Conservation (phyloP, 2,329 filamentous ascomycete species). For the Diaporthe batatas region DNA sequence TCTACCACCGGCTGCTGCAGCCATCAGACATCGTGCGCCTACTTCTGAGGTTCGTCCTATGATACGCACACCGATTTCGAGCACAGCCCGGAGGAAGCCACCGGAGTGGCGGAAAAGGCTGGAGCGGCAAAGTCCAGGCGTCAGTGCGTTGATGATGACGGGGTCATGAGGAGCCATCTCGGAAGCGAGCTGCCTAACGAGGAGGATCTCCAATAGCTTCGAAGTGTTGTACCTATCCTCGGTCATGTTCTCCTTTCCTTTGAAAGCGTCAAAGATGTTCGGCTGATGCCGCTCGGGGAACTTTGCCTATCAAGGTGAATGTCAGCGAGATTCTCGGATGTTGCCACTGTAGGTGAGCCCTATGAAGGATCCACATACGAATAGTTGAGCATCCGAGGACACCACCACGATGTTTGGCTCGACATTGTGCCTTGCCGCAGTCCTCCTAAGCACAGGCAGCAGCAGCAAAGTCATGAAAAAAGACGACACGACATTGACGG, state of each 20-base stretch:
- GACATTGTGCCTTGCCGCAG: constrained; percentile 51
- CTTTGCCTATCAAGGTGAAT: constrained; percentile 46
- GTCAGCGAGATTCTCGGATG: background rate
- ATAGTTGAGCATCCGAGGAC: constrained; percentile 54
- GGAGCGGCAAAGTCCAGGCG: constrained; percentile 58
- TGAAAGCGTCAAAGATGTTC: constrained; percentile 53
- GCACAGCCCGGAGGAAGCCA: constrained; percentile 1
- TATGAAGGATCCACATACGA: constrained; percentile 44
- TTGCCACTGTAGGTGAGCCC: background rate
- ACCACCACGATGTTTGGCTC: constrained; percentile 56
- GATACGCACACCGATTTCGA: constrained; percentile 34
- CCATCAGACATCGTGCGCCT: constrained; percentile 56
- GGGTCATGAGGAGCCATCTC: constrained; percentile 48
- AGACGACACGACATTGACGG: constrained; percentile 62
- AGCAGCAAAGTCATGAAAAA: constrained; percentile 59
- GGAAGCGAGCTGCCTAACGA: constrained; percentile 52
- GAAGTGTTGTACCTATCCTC: constrained; percentile 53
- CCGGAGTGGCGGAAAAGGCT: constrained; percentile 51
- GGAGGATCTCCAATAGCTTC: constrained; percentile 53
- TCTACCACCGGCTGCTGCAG: constrained; percentile 53
- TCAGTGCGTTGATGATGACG: constrained; percentile 55
- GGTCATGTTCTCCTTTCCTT: constrained; percentile 45
- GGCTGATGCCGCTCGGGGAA: constrained; percentile 52
- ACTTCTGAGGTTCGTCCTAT: constrained; percentile 55
- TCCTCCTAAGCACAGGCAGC: constrained; percentile 57